Evolutionary conservation across 2,329 filamentous ascomycete genomes (phyloP), one percentile per base, ranked within the genome.

Genomic region (Exophiala bonariae): DNA sequence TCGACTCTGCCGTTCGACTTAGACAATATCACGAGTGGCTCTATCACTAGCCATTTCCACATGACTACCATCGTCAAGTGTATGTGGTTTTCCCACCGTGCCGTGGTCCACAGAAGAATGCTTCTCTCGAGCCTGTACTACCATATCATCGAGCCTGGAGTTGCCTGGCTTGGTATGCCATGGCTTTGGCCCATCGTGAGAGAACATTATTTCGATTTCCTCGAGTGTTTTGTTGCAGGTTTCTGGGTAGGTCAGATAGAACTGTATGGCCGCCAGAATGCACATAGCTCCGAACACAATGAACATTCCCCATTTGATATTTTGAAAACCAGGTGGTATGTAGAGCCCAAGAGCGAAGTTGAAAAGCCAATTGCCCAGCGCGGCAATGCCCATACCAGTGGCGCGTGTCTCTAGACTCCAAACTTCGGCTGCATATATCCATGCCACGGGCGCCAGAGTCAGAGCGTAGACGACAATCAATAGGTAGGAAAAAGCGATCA

Each of bases 371-470:
- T 81, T 82, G 11, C 74, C 72, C 14, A 79, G 69, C 2, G 79
- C 75, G 0, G 80, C 71, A 33, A 83, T 58, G 28, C 56, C 49
- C 71, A 83, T 82, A 16, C 80, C 80, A 2, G 73, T 78, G 2
- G 80, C 80, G 26, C 81, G 75, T 0, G 79, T 81, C 49, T 80
- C 78, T 2, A 83, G 70, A 0, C 79, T 80, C 76, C 78, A 84
- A 2, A 83, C 77, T 63, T 86, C 83, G 13, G 80, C 78, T 0
- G 79, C 78, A 56, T 86, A 86, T 35, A 85, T 76, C 82, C 82
- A 85, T 44, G 76, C 79, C 3, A 83, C 78, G 1, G 81, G 81
- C n/a, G n/a, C n/a, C n/a, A 0, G 73, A 0, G 81, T 85, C n/a
- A 83, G 68, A 1, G 79, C 77, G 60, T 85, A 85, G 53, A 82